Base-by-base conservation (phyloP, 139 green algal species). In the Chlorella sp. region DNA sequence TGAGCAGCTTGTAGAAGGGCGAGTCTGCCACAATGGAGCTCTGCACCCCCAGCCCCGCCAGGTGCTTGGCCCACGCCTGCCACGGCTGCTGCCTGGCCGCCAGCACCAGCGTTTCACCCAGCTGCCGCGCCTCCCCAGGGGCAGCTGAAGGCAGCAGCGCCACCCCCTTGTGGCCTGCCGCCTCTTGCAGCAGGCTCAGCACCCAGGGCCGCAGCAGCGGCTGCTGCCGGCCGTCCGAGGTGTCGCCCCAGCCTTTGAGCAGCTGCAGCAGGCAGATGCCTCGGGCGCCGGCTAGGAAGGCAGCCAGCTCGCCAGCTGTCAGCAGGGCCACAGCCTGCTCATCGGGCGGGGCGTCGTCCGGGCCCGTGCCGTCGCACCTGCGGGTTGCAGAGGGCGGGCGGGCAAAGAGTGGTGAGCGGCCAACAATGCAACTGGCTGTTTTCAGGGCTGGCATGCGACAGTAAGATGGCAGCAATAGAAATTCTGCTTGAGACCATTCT, bases 1-100 rank as follows among this genome's bases (percentile, higher is more conserved):
- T 82, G 26, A 82, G 68, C 78, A 93, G 47, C 85, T 95, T 94
- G 83, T 95, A 95, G 71, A 89, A 95, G 16, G 91, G 87, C 26
- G 84, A 91, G 56, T 93, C 89, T 26, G 92, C 92, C 39, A 94
- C 89, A 23, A 95, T 68, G 0, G 86, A 79, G 1, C 89, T 87
- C 65, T 89, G 86, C 36, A 89, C 92, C 9, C 91, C 89, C 75
- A 92, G 88, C 20, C 69, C 73, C 2, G 88, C 92, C 38, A 95
- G 74, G 65, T 91, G 86, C 60, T 80, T 81, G 1, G 63, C 89
- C 92, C 92, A 93, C 0, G 82, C 74, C 30, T 83, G 79, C 69
- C 83, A 95, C 0, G 92, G 92, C 74, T 93, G 91, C 63, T 85
- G 82, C 78, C 92, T 86, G 6, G 91, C 89, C 18, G 41, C 47